Base-by-base conservation (phyloP, 2,329 filamentous ascomycete species). In the Parascedosporium putredinis region DNA sequence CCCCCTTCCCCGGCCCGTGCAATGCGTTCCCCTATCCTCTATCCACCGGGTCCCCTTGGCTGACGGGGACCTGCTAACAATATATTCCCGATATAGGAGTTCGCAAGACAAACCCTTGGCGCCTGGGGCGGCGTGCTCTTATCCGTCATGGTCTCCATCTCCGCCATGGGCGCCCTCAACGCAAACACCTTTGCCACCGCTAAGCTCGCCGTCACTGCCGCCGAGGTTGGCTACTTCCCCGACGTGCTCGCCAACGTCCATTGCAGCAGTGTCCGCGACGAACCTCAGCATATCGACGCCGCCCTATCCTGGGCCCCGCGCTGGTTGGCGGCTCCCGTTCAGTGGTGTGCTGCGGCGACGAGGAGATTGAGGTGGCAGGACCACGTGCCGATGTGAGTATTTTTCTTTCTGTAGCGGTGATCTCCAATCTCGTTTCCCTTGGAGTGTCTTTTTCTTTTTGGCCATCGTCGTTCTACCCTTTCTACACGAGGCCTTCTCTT, bases 191-290 rank as follows among this genome's bases (percentile, higher is more conserved):
- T 98, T 62, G 97, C 93, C 22, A 87, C 84, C 53, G 89, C 89
- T 51, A 85, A 93, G 6, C 78, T 98, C 1, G 85, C 96, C 56
- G 97, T 97, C 67, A 89, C 84, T 9, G 93, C 93, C 3, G 90
- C 89, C 24, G 95, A 95, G 62, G 93, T 98, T 69, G 90, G 90
- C 40, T 97, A 95, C 63, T 78, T 98, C n/a, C 93, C 93, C 0
- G 72, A 76, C 1, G 57, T 95, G 5, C 94, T 97, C 59, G 88
- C 88, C 36, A 84, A 81, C 43, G 82, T 97, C 46, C 93, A 93
- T 8, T 69, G 90, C 34, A 75, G 78, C 18, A 64, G 62, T 20
- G 56, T 58, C 14, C 55, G 51, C 53, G 59, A 63, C 43, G 58
- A 63, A 89, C 56, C 56, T 38, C 51, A 47, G 10, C 60, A 58